A percentile compares a stretch with the other conserved stretches of the same genome.
phyloP scores from a whole-genome alignment of 192 early-diverging fungal genomes.

The Gigaspora rosea region DNA sequence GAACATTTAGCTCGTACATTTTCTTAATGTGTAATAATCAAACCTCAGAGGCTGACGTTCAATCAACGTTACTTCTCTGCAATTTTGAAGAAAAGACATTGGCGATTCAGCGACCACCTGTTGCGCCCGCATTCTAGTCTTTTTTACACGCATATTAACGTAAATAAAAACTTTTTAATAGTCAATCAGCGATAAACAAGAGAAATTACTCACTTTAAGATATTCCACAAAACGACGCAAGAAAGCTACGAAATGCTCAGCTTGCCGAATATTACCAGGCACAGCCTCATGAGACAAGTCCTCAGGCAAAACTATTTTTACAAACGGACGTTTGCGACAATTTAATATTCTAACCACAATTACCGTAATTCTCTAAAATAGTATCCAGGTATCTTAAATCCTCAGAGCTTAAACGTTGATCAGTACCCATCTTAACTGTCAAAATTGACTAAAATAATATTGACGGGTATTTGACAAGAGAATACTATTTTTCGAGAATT shows the following conservation, averaged over 20 bases:
- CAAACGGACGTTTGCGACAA: not conserved
- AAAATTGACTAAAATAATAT: too few species aligned
- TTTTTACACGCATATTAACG: not conserved
- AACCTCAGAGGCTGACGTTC: constrained; percentile 88
- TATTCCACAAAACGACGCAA: constrained; percentile 96
- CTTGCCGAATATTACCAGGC: constrained; percentile 95
- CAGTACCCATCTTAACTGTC: too few species aligned
- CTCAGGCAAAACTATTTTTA: constrained; percentile 74
- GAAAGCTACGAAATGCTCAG: constrained; percentile 99
- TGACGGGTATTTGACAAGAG: too few species aligned
- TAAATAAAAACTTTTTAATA: not conserved
- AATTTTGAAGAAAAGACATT: constrained; percentile 87
- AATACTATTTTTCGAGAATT: not conserved
- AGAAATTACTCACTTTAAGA: constrained; percentile 66
- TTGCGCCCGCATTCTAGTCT: constrained; percentile 93
- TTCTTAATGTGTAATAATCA: not conserved
- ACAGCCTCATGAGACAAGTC: constrained; percentile 91
- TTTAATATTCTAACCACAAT: not conserved
- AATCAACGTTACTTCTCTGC: constrained; percentile 93
- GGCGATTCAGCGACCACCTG: constrained; percentile 98
- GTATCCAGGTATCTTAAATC: too few species aligned
- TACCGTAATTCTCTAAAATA: too few species aligned
- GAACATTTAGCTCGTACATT: constrained; percentile 21
- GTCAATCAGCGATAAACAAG: not conserved
- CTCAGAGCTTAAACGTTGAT: too few species aligned